These are phyloP conservation scores for Aspergillus unguis DNA, from an alignment of 2,329 filamentous ascomycete species.

Conservation along the genomic window DNA sequence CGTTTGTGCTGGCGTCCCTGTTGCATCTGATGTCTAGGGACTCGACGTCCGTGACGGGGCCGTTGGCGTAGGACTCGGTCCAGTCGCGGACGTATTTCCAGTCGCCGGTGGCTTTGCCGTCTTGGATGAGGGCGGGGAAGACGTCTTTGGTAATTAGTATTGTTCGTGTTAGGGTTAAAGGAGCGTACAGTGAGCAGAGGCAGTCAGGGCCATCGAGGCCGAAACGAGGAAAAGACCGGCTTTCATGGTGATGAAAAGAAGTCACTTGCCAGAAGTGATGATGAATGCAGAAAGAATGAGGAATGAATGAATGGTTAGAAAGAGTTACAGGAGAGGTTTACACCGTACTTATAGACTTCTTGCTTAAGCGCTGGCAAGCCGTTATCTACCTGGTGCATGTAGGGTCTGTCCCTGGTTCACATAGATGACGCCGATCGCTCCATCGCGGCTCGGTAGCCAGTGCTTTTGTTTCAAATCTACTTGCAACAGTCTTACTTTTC, in stretches of 20 bases:
- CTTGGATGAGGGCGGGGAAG: neutral
- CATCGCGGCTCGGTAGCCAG: neutral
- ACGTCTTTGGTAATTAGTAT: neutral
- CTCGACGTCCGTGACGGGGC: constrained; percentile 6
- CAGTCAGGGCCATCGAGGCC: neutral
- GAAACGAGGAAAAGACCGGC: neutral
- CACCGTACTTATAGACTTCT: neutral
- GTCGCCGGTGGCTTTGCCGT: neutral
- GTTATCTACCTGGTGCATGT: too few relatives aligned
- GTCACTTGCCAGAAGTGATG: neutral
- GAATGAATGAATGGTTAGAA: neutral
- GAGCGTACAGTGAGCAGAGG: neutral
- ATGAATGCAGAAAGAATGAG: neutral
- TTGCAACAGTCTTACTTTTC: too few relatives aligned
- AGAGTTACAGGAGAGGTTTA: neutral
- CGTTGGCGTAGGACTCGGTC: neutral
- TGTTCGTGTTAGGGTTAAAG: neutral
- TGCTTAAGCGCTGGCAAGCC: neutral
- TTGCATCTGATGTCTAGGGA: constrained; percentile 13
- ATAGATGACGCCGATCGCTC: neutral
- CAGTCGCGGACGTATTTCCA: constrained; percentile 1
- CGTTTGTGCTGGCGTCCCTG: constrained; percentile 2
- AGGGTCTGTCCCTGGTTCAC: neutral
- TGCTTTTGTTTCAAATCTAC: neutral
- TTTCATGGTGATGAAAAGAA: neutral